Percentiles rank a stretch among this genome's conserved stretches.
Evolutionary conservation across 768 basidiomycete species (phyloP).

Genomic region (Piloderma croceum): DNA sequence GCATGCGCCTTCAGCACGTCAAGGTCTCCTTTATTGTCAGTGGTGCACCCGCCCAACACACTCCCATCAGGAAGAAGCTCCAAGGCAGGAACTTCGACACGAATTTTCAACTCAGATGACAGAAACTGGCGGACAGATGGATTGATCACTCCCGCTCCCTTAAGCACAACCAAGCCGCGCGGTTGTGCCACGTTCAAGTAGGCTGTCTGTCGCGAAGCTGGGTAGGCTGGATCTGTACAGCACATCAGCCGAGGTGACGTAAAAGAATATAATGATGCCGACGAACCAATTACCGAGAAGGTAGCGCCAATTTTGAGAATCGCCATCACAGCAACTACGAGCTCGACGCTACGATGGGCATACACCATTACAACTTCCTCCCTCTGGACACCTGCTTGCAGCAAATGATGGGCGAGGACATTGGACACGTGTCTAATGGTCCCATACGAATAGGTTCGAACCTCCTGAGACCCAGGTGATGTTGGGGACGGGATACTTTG

Average conservation of each 20-base stretch:
- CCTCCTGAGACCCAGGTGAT: conserved; percentile 42
- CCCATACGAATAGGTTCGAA: conserved; percentile 66
- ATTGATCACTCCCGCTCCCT: conserved; percentile 79
- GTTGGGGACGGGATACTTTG: conserved; percentile 53
- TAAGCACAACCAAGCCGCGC: conserved; percentile 83
- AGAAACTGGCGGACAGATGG: conserved; percentile 83
- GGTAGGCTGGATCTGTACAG: conserved; percentile 87
- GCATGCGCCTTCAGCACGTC: conserved; percentile 61
- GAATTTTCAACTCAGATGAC: conserved; percentile 69
- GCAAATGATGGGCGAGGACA: conserved; percentile 82
- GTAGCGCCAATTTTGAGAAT: conserved; percentile 93
- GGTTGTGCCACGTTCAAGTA: conserved; percentile 93
- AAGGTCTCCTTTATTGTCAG: conserved; percentile 19
- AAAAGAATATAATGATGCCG: background rate
- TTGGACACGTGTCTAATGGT: conserved; percentile 83
- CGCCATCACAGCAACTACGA: conserved; percentile 96
- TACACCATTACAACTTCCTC: conserved; percentile 99
- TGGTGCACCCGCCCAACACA: conserved; percentile 56
- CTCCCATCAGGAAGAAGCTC: conserved; percentile 61
- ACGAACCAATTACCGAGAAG: conserved; percentile 92
- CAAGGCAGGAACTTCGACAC: conserved; percentile 87
- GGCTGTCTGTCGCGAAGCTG: conserved; percentile 84
- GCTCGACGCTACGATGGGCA: conserved; percentile 91
- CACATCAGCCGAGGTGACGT: background rate
- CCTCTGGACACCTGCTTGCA: conserved; percentile 78